Base-by-base conservation (phyloP, 176 grass and related monocot species). In the Cenchrus americanus region DNA sequence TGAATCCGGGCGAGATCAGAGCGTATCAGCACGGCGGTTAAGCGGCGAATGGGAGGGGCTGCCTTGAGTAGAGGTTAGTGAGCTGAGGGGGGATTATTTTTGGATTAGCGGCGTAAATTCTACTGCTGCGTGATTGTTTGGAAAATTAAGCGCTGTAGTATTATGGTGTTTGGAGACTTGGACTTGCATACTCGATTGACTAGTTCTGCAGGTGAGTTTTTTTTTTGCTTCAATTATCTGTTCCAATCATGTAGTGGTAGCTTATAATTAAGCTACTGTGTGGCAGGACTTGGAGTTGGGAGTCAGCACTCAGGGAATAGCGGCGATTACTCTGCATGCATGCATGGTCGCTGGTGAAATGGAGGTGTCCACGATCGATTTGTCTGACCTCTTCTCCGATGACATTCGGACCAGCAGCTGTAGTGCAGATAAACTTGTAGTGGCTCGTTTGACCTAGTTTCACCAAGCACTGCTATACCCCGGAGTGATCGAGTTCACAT, bases 311-410 rank as follows among this genome's bases (percentile, higher is more conserved):
- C 48, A 26, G 40, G 40, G 5, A n/a, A n/a, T n/a, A 59, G 21
- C 8, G 61, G 18, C 23, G 10, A 47, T 63, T 44, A 24, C 46
- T 17, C 47, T 47, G 14, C 34, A 4, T 37, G 32, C 32, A 34
- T 34, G 34, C 7, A 17, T 23, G 55, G 46, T 64, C 13, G 65
- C 51, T 63, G 44, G 32, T 63, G 11, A 17, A 57, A 18, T 78
- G 73, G 22, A 78, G 47, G 47, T 44, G 5, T 18, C 2, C 10
- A n/a, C 7, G 34, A 61, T 78, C 22, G 6, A 51, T 46, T 70
- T 10, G 32, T 59, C 54, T 83, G 80, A 79, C 74, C 47, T 1
- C 66, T 79, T 88, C 80, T 73, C 27, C 80, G 73, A 40, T 65
- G 7, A 22, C 23, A 37, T 61, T 27, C n/a, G n/a, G n/a, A n/a